These are phyloP conservation scores for Solanum sparsipilum DNA, from an alignment of 257 asterid species.

Conservation along the genomic window DNA sequence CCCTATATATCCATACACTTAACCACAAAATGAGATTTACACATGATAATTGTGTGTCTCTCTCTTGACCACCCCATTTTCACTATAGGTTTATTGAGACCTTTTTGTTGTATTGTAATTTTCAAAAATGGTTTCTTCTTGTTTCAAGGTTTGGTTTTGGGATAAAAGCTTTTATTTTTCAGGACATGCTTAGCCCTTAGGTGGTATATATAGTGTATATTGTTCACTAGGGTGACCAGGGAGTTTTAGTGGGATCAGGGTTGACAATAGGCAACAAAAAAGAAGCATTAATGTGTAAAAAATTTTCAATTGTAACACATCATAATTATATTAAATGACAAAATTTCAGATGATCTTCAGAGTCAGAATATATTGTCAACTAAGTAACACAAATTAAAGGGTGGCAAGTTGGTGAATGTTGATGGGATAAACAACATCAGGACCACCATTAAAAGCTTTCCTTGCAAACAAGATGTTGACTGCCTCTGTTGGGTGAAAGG, in stretches of 20 bases:
- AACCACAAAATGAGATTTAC: no score
- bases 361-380: background rate
- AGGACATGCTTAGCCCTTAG: background rate
- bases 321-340: background rate
- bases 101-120: background rate
- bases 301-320: background rate
- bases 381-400: background rate
- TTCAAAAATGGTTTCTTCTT: background rate
- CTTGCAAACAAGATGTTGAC: constrained; percentile 17
- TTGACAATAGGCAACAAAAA: background rate
- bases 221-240: background rate
- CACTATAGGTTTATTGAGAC: background rate
- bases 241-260: background rate
- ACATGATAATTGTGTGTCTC: no score
- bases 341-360: background rate
- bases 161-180: background rate
- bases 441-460: constrained; percentile 8
- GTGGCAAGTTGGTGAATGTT: constrained; percentile 2
- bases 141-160: background rate
- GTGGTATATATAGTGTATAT: background rate
- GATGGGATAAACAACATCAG: constrained; percentile 7
- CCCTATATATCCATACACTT: background rate
- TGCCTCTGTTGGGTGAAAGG: constrained; percentile 31
- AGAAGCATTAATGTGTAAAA: background rate
- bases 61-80: background rate